Conservation (phyloP, 257 asterid species). For the Solanum chmielewskii region DNA sequence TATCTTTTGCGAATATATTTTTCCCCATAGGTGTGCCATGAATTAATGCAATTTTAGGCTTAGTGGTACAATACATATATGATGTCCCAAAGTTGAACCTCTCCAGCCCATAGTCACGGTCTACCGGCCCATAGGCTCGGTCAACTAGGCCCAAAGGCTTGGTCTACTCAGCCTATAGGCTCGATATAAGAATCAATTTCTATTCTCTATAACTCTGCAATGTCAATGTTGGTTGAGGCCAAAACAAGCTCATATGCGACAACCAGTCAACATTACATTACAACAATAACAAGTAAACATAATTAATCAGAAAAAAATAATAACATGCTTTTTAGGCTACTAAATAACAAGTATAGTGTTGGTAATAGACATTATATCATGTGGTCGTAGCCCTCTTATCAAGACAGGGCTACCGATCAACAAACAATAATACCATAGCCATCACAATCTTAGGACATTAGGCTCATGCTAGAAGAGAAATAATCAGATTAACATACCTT, state of each 20-base stretch:
- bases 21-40: neutral
- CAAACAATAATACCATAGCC: neutral
- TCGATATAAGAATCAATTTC: neutral
- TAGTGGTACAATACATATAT: neutral
- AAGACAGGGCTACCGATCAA: neutral
- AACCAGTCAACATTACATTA: too few species aligned
- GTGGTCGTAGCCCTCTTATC: neutral
- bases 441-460: neutral
- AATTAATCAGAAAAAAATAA: too few species aligned
- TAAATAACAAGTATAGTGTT: too few species aligned
- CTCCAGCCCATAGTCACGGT: neutral
- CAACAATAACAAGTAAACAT: too few species aligned
- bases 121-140: neutral
- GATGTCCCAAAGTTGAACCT: neutral
- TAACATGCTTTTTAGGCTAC: too few species aligned
- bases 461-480: neutral
- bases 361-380: too few species aligned
- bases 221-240: neutral
- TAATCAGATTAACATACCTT: neutral
- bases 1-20: too few species aligned
- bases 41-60: too few species aligned
- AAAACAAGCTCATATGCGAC: too few species aligned
- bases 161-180: neutral
- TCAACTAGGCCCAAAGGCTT: neutral
- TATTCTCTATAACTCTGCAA: neutral